Percentiles rank a stretch among this genome's conserved stretches.
Conservation (phyloP, 2,329 filamentous ascomycete genomes). For the Exophiala calicioides region DNA sequence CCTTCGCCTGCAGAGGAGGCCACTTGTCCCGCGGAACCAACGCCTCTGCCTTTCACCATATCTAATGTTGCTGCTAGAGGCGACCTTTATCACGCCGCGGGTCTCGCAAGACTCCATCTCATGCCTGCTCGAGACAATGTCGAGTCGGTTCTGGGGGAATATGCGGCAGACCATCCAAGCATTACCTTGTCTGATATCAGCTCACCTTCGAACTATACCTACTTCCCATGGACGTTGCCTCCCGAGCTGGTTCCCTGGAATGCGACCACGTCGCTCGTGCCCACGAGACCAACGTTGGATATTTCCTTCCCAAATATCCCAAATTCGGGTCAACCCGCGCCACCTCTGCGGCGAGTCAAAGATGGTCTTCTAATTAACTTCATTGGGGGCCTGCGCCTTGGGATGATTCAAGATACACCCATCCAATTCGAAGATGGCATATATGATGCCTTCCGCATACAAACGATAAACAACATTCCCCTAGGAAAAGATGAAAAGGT, state of each 20-base stretch:
- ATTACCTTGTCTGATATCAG: constrained; percentile 56
- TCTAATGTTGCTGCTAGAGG: constrained; percentile 76
- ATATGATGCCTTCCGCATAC: constrained; percentile 57
- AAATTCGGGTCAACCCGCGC: constrained; percentile 49
- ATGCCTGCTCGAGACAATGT: constrained; percentile 62
- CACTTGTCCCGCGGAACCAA: constrained; percentile 65
- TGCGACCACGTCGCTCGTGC: constrained; percentile 74
- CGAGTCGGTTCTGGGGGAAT: constrained; percentile 58
- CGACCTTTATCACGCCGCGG: constrained; percentile 87
- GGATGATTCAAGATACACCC: constrained; percentile 51
- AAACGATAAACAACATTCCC: constrained; percentile 75
- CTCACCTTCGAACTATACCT: constrained; percentile 74
- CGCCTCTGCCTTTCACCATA: constrained; percentile 65
- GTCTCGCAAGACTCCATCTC: constrained; percentile 76
- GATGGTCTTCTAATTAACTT: constrained; percentile 63
- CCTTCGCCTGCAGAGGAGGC: constrained; percentile 4
- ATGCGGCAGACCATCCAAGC: constrained; percentile 56
- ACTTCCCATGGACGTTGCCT: constrained; percentile 93
- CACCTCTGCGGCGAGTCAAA: constrained; percentile 55
- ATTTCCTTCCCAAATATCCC: constrained; percentile 64
- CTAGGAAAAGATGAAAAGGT: constrained; percentile 87
- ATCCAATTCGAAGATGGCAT: constrained; percentile 30
- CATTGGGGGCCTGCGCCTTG: constrained; percentile 59
- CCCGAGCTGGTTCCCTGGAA: constrained; percentile 70
- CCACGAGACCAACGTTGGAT: constrained; percentile 70